Percentiles rank a stretch among this genome's conserved stretches.
Conservation (phyloP, 768 basidiomycete species). For the Lyophyllum shimeji region DNA sequence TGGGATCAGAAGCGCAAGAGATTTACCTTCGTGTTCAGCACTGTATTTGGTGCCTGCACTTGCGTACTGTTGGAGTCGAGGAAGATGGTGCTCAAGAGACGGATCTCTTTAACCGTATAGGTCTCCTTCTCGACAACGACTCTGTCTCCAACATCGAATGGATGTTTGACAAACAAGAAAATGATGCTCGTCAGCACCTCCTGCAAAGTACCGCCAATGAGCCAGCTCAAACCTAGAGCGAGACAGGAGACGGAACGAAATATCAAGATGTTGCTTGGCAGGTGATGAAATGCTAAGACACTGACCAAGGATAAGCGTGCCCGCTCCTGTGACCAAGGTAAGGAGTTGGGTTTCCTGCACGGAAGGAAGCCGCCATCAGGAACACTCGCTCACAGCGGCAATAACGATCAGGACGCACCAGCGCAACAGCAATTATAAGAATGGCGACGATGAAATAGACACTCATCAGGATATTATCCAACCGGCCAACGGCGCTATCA, state of each 20-base stretch:
- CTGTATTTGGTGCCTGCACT: slow-evolving; percentile 73
- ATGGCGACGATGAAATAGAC: slow-evolving; percentile 69
- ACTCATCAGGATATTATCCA: slow-evolving; percentile 87
- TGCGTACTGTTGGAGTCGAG: slow-evolving; percentile 55
- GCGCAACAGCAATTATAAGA: slow-evolving; percentile 81
- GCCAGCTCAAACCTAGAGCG: slow-evolving; percentile 74
- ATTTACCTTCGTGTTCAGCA: slow-evolving; percentile 55
- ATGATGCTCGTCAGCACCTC: slow-evolving; percentile 86
- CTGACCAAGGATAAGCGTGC: slow-evolving; percentile 52
- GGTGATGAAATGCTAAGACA: slow-evolving; percentile 2
- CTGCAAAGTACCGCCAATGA: slow-evolving; percentile 78
- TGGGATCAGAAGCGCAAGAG: background rate
- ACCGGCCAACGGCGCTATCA: slow-evolving; percentile 82
- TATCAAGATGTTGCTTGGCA: background rate
- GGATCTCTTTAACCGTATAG: slow-evolving; percentile 88
- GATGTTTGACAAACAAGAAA: slow-evolving; percentile 88
- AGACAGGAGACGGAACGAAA: background rate
- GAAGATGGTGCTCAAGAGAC: slow-evolving; percentile 76
- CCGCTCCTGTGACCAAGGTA: slow-evolving; percentile 75
- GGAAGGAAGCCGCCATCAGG: slow-evolving; percentile 5
- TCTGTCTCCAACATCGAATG: slow-evolving; percentile 80
- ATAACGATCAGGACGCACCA: slow-evolving; percentile 45
- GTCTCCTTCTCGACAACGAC: slow-evolving; percentile 50
- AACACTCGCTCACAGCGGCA: background rate
- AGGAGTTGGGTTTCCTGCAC: slow-evolving; percentile 68